Evolutionary conservation across 2,329 filamentous ascomycete species (phyloP), one percentile per base, ranked within the genome.

Genomic region (Onygenales sp.): DNA sequence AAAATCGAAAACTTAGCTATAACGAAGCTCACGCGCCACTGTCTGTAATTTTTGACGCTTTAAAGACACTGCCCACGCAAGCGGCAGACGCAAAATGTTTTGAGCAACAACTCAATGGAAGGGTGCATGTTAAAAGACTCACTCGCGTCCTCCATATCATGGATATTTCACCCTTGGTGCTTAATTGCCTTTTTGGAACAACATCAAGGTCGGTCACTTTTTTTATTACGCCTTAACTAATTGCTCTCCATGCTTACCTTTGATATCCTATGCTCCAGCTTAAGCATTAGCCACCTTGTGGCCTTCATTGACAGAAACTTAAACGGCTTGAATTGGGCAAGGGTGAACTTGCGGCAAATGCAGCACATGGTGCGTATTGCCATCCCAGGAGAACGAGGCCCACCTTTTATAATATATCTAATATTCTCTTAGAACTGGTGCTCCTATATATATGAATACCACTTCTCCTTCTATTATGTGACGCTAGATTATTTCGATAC

Each of bases 401-500:
- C 17, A 10, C 17, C 8, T 39, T 8, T 41, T 39, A 43, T 41
- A 4, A 35, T 27, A 9, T 42, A 5, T 7, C 35, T 43, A 33
- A 31, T 6, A 3, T 17, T 21, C 31, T 11, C 17, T 10, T 27
- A 54, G 53, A 33, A 11, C 5, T 46, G 47, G 43, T 51, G 42
- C 11, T 51, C 53, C n/a, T 54, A 51, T 48, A 39, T 52, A 11
- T 54, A 51, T 38, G 53, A 54, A 36, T 54, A 52, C 42, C 53
- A 54, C 21, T 46, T 54, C 17, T 50, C 53, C 35, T 54, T 54
- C 43, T 54, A 54, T 33, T 54, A 42, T 14, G 53, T 54, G 13
- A 52, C 50, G 7, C 45, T 52, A 33, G 42, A 52, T 31, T 43
- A 31, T 17, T 31, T 52, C 8, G 50, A 52, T 7, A 43, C 49